These are phyloP conservation scores for barrel medic (Medicago truncatula) DNA, from an alignment of 306 rosid species.

Conservation along the genomic window DNA sequence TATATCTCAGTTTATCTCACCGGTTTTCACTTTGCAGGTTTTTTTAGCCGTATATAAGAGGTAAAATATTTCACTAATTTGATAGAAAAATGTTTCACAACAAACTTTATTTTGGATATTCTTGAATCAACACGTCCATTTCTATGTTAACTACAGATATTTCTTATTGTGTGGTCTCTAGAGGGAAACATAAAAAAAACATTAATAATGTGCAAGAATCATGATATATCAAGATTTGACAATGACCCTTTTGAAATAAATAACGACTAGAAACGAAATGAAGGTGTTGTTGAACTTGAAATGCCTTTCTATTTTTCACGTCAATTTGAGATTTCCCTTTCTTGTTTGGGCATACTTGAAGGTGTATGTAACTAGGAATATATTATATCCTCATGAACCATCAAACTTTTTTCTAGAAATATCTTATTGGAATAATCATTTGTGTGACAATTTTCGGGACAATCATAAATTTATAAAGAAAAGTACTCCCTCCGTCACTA, in stretches of 20 bases:
- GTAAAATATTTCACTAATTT: too few species aligned
- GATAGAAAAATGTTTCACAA: neutral
- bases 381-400: too few species aligned
- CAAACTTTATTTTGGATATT: conserved; percentile 28
- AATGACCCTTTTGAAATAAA: neutral
- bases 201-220: neutral
- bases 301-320: neutral
- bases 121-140: neutral
- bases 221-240: neutral
- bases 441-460: too few species aligned
- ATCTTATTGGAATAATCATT: too few species aligned
- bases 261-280: neutral
- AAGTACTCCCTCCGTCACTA: too few species aligned
- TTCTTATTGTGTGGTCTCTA: neutral
- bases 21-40: too few species aligned
- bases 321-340: neutral
- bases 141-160: neutral
- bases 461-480: too few species aligned
- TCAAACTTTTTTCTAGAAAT: too few species aligned
- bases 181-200: neutral
- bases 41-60: too few species aligned
- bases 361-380: too few species aligned
- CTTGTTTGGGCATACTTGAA: too few species aligned
- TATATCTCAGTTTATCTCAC: too few species aligned
- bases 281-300: neutral